phyloP scores from a whole-genome alignment of 441 rosid genomes.

The Arabidopsis lyrata region DNA sequence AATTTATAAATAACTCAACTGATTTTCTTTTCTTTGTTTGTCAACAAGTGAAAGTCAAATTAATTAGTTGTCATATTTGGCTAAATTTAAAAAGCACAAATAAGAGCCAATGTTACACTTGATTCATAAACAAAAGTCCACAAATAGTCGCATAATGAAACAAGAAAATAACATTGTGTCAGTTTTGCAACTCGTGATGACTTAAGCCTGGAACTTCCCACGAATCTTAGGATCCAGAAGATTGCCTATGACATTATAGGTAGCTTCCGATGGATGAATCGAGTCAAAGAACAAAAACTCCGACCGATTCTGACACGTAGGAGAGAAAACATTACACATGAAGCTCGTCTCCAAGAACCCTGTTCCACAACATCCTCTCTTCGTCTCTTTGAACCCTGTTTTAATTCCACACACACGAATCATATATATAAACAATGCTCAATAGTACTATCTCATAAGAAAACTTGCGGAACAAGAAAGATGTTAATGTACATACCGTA shows the following conservation, averaged over 20 bases:
- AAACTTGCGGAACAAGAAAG: conserved; percentile 24
- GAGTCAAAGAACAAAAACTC: conserved; percentile 60
- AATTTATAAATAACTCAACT: not conserved
- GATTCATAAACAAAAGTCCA: not conserved
- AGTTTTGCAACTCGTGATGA: not conserved
- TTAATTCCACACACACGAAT: not conserved
- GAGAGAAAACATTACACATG: conserved; percentile 48
- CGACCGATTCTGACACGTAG: conserved; percentile 45
- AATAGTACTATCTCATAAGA: not conserved
- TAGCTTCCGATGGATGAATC: conserved; percentile 62
- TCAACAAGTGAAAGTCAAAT: not conserved
- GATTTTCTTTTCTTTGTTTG: not conserved
- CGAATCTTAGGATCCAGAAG: conserved; percentile 18
- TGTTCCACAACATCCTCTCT: conserved; percentile 54
- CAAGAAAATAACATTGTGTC: not conserved
- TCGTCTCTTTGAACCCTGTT: conserved; percentile 45
- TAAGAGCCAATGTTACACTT: not conserved
- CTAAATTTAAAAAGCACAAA: not conserved
- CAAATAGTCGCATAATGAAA: conserved; percentile 3
- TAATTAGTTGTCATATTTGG: not conserved
- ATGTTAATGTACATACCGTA: conserved; percentile 43
- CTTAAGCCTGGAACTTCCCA: conserved; percentile 25
- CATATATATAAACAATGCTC: not conserved
- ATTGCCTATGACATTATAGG: conserved; percentile 41
- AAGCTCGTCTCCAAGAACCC: conserved; percentile 44